Evolutionary conservation across 805 yeast species (phyloP), one percentile per base, ranked within the genome.

Genomic region (Candida ipomoeae): DNA sequence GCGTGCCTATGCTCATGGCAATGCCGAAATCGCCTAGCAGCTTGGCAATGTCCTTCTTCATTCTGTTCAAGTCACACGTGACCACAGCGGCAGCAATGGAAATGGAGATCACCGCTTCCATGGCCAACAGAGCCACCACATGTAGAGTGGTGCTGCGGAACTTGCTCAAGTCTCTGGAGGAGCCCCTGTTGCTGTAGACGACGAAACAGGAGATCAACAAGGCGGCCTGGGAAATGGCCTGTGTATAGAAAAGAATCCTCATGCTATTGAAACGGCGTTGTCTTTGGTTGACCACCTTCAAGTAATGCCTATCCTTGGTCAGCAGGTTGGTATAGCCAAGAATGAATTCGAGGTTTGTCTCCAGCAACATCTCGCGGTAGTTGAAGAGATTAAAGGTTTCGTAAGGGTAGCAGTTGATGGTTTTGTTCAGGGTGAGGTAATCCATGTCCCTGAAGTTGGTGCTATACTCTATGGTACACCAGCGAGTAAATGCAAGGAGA

Each of bases 1-100:
- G 48, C 0, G 44, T 34, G 0, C 86, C 83, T 15, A 70, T 50
- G 48, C 65, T 66, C 43, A 80, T 58, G 8, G 60, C 50, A 11
- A 83, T 65, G 0, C 86, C 85, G 62, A 72, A 83, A 5, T 60
- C 61, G 1, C 74, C 71, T 36, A 82, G 62, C 8, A 45, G 48
- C 1, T 5, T 38, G n/a, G 33, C 13, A 42, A 58, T 48, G 10
- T 52, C 56, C 20, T 70, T 73, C 6, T 31, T 46, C 4, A 37
- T 40, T n/a, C 26, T 43, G 4, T 47, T 23, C 14, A 71, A 52
- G 20, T 70, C 51, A 14, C 59, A 43, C 0, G 75, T 65, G 38
- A 74, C 61, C 1, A 67, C 44, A 1, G 66, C 53, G 6, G 67
- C 57, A 0, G 75, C 70, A 7, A 67, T 61, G 0, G 60, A 26